phyloP scores from a whole-genome alignment of 306 rosid genomes.

The Delonix regia region DNA sequence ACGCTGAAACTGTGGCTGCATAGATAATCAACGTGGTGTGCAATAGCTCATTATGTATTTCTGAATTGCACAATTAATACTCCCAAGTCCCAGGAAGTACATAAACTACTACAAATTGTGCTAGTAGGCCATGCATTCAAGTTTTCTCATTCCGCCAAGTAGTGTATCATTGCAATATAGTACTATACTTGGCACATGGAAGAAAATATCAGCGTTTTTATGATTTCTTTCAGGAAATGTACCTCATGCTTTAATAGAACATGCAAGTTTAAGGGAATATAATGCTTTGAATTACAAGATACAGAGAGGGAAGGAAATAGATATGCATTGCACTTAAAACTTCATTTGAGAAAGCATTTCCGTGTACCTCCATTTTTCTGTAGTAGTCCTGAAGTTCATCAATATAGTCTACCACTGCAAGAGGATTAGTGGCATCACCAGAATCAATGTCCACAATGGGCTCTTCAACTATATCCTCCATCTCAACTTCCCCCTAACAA shows the following conservation, averaged over 20 bases:
- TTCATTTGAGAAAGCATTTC: background rate
- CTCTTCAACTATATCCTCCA: conserved; percentile 84
- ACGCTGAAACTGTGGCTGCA: background rate
- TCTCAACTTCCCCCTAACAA: conserved; percentile 82
- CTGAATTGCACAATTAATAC: background rate
- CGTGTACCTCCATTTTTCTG: conserved; percentile 75
- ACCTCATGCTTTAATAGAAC: background rate
- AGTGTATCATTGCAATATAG: too few relatives aligned
- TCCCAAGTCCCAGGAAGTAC: background rate
- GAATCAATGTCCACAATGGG: conserved; percentile 71
- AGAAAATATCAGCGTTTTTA: background rate
- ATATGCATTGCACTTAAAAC: background rate
- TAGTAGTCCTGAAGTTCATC: conserved; percentile 73
- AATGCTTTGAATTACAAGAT: background rate
- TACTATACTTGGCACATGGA: background rate
- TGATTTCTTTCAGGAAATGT: background rate
- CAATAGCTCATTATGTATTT: background rate
- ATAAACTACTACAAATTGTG: background rate
- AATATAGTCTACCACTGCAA: conserved; percentile 82
- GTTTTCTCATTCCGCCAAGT: too few relatives aligned
- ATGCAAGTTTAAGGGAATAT: background rate
- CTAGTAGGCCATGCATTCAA: too few relatives aligned
- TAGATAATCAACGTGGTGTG: background rate
- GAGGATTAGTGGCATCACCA: conserved; percentile 66
- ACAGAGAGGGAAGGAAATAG: background rate